Evolutionary conservation across 768 basidiomycete species (phyloP).

Genomic region (Scleroderma bovista): DNA sequence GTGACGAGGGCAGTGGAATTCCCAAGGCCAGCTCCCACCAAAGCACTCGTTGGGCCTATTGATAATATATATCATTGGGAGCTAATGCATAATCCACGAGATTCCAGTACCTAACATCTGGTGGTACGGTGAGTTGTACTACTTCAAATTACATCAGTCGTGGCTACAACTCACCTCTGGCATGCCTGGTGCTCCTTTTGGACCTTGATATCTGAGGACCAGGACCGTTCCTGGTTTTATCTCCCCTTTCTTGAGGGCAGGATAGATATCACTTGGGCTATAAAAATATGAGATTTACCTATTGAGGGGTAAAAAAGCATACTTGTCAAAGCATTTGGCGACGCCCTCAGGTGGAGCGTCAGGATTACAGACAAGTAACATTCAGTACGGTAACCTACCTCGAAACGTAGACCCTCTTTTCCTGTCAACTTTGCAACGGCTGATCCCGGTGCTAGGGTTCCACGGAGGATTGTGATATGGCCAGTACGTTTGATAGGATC

Average conservation of each 20-base stretch:
- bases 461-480: slow-evolving; percentile 80
- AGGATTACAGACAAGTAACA: not conserved
- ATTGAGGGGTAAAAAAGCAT: not conserved
- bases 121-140: slow-evolving; percentile 2
- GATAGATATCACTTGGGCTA: slow-evolving; percentile 67
- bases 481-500: slow-evolving; percentile 86
- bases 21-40: slow-evolving; percentile 80
- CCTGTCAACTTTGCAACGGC: slow-evolving; percentile 93
- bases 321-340: slow-evolving; percentile 78
- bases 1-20: slow-evolving; percentile 78
- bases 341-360: slow-evolving; percentile 41
- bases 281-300: slow-evolving; percentile 1
- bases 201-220: slow-evolving; percentile 85
- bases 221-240: slow-evolving; percentile 72
- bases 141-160: not conserved
- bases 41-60: slow-evolving; percentile 70
- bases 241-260: slow-evolving; percentile 66
- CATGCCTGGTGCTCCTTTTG: slow-evolving; percentile 90
- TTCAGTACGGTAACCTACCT: slow-evolving; percentile 38
- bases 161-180: slow-evolving; percentile 50
- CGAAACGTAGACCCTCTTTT: slow-evolving; percentile 82
- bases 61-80: slow-evolving; percentile 7
- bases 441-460: slow-evolving; percentile 82
- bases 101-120: slow-evolving; percentile 40
- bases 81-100: not conserved